Evolutionary conservation across 1,284 basidiomycete species (phyloP).

Genomic region (Cerrena zonata): DNA sequence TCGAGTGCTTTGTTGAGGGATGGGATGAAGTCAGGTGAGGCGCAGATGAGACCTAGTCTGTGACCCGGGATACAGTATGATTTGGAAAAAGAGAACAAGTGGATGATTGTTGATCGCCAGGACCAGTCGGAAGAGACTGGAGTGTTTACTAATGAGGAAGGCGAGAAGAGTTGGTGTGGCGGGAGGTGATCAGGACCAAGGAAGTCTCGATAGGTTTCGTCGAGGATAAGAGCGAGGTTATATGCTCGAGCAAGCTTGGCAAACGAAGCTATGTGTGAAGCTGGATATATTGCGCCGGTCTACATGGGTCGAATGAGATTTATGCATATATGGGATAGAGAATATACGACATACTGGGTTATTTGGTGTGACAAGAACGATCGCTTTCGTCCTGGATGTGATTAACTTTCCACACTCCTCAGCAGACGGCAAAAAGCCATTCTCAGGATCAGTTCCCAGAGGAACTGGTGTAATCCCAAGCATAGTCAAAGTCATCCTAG

Average conservation of each 20-base stretch:
- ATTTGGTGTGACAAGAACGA: conserved; percentile 72
- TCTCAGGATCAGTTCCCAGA: conserved; percentile 50
- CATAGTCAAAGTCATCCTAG: conserved; percentile 68
- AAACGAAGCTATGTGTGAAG: conserved; percentile 58
- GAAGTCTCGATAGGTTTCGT: conserved; percentile 88
- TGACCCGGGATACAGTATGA: conserved; percentile 83
- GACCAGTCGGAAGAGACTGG: conserved; percentile 24
- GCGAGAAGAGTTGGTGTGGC: conserved; percentile 52
- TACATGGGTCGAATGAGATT: conserved; percentile 22
- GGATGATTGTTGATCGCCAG: conserved; percentile 65
- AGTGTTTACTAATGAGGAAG: not conserved
- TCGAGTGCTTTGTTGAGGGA: conserved; percentile 70
- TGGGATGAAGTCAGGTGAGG: conserved; percentile 51
- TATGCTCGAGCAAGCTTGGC: conserved; percentile 53
- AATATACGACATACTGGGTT: conserved; percentile 49
- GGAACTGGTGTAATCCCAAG: conserved; percentile 60
- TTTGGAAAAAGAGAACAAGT: conserved; percentile 79
- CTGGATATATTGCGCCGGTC: conserved; percentile 76
- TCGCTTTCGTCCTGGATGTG: conserved; percentile 57
- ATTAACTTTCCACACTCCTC: conserved; percentile 46
- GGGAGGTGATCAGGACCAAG: conserved; percentile 37
- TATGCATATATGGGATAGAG: not conserved
- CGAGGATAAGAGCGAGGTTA: conserved; percentile 73
- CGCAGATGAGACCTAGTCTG: conserved; percentile 74
- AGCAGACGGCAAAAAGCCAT: conserved; percentile 57